Evolutionary conservation across 2,329 filamentous ascomycete genomes (phyloP), one percentile per base, ranked within the genome.

Genomic region (Cladophialophora bantiana): DNA sequence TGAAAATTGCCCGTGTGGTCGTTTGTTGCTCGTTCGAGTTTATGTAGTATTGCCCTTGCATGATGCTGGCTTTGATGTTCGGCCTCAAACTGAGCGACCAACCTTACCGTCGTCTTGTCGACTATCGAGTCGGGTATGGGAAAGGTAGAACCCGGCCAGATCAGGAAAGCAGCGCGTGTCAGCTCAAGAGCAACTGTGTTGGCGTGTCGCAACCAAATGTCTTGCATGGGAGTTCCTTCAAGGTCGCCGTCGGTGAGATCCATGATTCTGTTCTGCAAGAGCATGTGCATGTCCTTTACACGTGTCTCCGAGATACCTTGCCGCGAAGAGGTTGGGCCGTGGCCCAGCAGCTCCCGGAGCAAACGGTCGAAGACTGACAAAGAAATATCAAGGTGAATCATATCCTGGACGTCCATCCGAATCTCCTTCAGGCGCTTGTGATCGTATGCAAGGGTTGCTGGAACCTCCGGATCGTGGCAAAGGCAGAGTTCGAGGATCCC

Each of bases 361-460:
- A 77, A 76, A 1, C 74, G 72, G 60, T 81, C 77, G 62, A 87
- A 83, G 64, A 86, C 79, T 4, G 82, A 80, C 72, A 81, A 81
- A 74, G 85, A 87, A 40, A 88, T 82, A 38, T 84, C 80, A 58
- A 86, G 80, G 66, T 83, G 83, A 67, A 88, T 80, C 9, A 83
- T 73, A 67, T 84, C 83, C 71, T 86, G 83, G 2, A 89, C 76
- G 53, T 87, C 84, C 1, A 77, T 74, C 52, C 83, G 82, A 34
- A 89, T 74, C n/a, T 78, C 75, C 67, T 81, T 81, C 6, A 89
- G 76, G 31, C 86, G 84, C 42, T 85, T 83, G 6, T 78, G 77
- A 71, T 89, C 86, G 54, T 88, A 82, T 53, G 83, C 80, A 73
- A 89, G 87, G 0, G 86, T 86, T 40, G 83, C 82, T 0, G 86